Evolutionary conservation across 202 grass and related monocot species (phyloP).

Genomic region (Setaria viridis): DNA sequence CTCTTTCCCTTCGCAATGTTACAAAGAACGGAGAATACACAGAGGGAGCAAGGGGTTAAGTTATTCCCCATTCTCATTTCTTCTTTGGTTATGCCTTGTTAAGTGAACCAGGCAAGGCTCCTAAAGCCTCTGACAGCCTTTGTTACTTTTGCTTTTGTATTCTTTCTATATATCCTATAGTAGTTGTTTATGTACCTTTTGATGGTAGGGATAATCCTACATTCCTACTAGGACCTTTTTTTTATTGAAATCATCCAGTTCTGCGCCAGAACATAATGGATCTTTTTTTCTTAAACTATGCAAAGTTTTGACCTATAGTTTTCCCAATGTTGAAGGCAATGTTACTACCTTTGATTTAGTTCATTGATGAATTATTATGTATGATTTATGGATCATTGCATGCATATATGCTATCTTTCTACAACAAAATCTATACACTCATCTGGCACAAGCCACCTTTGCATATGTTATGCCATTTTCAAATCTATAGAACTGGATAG

Average conservation of each 20-base stretch:
- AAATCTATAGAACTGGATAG: constrained; percentile 12
- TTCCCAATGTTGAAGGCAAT: not conserved
- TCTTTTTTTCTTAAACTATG: not conserved
- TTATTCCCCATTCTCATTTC: not conserved
- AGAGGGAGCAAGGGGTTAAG: not conserved
- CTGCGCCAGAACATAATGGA: not conserved
- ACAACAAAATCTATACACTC: not conserved
- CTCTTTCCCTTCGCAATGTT: not conserved
- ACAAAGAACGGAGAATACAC: not conserved
- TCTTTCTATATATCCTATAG: not conserved
- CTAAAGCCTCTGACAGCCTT: not conserved
- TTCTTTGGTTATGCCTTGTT: not conserved
- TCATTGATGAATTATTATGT: not conserved
- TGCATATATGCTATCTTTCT: constrained; percentile 9
- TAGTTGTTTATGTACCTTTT: not conserved
- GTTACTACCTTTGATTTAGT: not conserved
- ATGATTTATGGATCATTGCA: not conserved
- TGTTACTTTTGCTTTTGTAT: not conserved
- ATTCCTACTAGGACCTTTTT: not conserved
- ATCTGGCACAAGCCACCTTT: not conserved
- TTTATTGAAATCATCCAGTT: not conserved
- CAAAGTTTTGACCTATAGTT: not conserved
- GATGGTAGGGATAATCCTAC: not conserved
- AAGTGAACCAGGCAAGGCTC: not conserved
- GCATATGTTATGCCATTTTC: not conserved